These are phyloP conservation scores for Aspergillus hortae DNA, from an alignment of 2,329 filamentous ascomycete genomes.

Conservation along the genomic window DNA sequence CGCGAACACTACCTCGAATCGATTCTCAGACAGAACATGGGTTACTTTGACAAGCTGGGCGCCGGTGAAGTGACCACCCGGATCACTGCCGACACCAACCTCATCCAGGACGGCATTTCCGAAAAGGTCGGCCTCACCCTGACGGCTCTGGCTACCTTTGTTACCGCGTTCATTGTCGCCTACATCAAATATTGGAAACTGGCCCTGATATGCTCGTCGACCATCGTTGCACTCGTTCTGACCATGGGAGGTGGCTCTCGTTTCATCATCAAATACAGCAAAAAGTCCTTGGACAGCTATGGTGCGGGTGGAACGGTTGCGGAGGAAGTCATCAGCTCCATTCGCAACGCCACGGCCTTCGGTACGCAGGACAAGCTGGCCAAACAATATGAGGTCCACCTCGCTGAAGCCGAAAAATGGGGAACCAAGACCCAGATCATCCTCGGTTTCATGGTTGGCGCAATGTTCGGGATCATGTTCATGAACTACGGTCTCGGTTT, in stretches of 20 bases:
- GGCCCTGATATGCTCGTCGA: conserved; percentile 79
- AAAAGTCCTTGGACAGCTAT: conserved; percentile 72
- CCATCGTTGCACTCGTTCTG: conserved; percentile 73
- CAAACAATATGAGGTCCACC: conserved; percentile 73
- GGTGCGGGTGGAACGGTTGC: conserved; percentile 82
- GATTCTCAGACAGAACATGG: conserved; percentile 84
- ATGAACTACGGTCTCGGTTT: conserved; percentile 84
- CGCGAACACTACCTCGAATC: conserved; percentile 79
- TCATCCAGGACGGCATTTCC: conserved; percentile 89
- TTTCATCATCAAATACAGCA: conserved; percentile 78
- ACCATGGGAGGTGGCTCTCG: conserved; percentile 70
- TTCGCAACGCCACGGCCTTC: conserved; percentile 89
- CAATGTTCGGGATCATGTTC: conserved; percentile 80
- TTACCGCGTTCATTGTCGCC: conserved; percentile 84
- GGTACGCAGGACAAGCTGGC: conserved; percentile 92
- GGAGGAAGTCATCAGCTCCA: conserved; percentile 90
- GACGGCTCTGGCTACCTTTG: conserved; percentile 73
- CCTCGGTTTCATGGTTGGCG: conserved; percentile 74
- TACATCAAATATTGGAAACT: conserved; percentile 93
- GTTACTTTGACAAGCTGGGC: conserved; percentile 87
- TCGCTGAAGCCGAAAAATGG: conserved; percentile 68
- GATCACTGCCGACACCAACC: conserved; percentile 89
- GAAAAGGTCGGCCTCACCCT: conserved; percentile 81
- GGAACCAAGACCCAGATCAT: conserved; percentile 72
- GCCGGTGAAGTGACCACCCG: conserved; percentile 91